Base-by-base conservation (phyloP, 1,284 basidiomycete genomes). In the Cutaneotrichosporon cutaneum region DNA sequence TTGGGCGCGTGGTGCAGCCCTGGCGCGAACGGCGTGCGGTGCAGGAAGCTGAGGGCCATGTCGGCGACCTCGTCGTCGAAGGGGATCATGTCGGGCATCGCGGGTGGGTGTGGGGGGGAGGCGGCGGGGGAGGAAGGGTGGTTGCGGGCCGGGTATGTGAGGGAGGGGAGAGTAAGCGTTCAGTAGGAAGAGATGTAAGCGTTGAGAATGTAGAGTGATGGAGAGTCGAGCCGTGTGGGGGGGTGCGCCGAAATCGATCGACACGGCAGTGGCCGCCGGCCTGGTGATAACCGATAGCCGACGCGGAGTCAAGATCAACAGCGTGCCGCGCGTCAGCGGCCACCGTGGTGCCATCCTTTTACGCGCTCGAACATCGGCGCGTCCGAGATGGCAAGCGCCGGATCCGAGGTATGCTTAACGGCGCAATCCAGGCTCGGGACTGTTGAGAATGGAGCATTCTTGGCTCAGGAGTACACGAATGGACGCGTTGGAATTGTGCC, bases 1-100 rank as follows among this genome's bases (percentile, higher is more conserved):
- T 44, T 48, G 35, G 59, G 57, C n/a, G 59, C 55, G 44, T 35
- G 44, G 32, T 50, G n/a, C 13, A 56, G 13, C 30, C 22, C 21
- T 6, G 45, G 30, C 8, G 35, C 55, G 6, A 47, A 56, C 26
- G 44, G 44, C 8, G 32, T 24, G 22, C 55, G 18, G 6, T 26
- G 27, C n/a, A 56, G 32, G 45, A 56, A 56, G 13, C 14, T 14
- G 6, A 42, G 14, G 18, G 45, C 45, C 14, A n/a, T n/a, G 6
- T 13, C 32, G n/a, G 21, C 22, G 3, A n/a, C 44, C 22, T 56
- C 55, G 27, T 18, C 55, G 16, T 30, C 22, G 32, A 56, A 56
- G 13, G 55, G 55, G 32, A 56, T 16, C 55, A 56, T 51, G 24
- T 30, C 26, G 47, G 22, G 6, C 44, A 22, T 24, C 8, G 27